Evolutionary conservation across 108 stramenopile genomes (phyloP), one percentile per base, ranked within the genome.

Genomic region (Parmales sp.): DNA sequence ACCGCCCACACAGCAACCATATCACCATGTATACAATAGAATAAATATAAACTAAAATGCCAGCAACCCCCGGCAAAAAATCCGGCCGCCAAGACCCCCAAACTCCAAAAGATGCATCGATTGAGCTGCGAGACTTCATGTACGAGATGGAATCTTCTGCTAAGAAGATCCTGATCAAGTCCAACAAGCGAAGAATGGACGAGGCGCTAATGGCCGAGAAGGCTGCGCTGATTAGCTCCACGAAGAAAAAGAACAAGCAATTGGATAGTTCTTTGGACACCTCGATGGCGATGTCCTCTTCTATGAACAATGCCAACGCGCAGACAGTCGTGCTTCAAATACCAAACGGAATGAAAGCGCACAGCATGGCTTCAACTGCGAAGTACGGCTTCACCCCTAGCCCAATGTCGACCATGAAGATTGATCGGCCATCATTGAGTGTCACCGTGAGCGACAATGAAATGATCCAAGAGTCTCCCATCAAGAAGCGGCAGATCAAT

Each of bases 71-170:
- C n/a, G n/a, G n/a, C n/a, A n/a, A n/a, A n/a, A n/a, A n/a, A n/a
- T n/a, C n/a, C n/a, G n/a, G n/a, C n/a, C n/a, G n/a, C n/a, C n/a
- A n/a, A n/a, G n/a, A n/a, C n/a, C n/a, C n/a, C n/a, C n/a, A n/a
- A n/a, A n/a, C n/a, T n/a, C 66, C 26, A 6, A 29, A 65, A 37
- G 70, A 63, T 13, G 70, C 70, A 0, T 63, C 63, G 1, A 71
- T 64, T 25, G 64, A 71, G 64, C 45, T 64, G 18, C 54, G 70
- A 19, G 70, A 71, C 64, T 71, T 71, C 26, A n/a, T 71, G 64
- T 71, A 65, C 44, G 64, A 65, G n/a, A 45, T 71, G 4, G 70
- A 71, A 43, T 31, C 63, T 43, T 64, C 63, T 1, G 70, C 70
- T 8, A 71, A 71, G 70, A 45, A 46, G 36, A 71, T 71, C 43